Evolutionary conservation across 2,329 filamentous ascomycete genomes (phyloP).

Genomic region (Trichophyton simii): DNA sequence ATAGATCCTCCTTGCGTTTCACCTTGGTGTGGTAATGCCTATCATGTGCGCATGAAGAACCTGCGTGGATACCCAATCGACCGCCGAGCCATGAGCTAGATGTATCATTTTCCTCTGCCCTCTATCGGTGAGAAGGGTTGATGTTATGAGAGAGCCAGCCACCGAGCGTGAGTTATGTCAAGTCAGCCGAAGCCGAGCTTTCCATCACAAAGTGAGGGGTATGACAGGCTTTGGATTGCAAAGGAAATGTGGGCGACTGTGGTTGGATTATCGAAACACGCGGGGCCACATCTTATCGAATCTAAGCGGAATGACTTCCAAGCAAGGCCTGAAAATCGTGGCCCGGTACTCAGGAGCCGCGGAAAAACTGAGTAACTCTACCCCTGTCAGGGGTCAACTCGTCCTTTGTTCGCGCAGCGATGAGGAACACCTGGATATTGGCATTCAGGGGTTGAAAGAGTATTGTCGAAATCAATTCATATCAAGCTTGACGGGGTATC

Average conservation of each 20-base stretch:
- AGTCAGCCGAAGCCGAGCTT: neutral
- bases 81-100: neutral
- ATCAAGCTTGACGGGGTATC: neutral
- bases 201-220: neutral
- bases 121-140: neutral
- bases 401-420: neutral
- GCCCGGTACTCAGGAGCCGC: neutral
- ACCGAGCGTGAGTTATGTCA: neutral
- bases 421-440: neutral
- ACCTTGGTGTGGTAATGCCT: neutral
- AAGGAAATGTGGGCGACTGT: neutral
- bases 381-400: neutral
- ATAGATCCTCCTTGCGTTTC: neutral
- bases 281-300: neutral
- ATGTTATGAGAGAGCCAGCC: neutral
- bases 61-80: slow-evolving; percentile 6
- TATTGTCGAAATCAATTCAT: neutral
- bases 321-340: neutral
- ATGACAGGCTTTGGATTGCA: neutral
- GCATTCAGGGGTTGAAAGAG: neutral
- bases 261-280: slow-evolving; percentile 1
- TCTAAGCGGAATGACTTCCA: neutral
- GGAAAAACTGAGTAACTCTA: neutral
- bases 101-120: neutral
- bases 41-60: neutral